Evolutionary conservation across 306 rosid species (phyloP).

Genomic region (Begonia loranthoides): DNA sequence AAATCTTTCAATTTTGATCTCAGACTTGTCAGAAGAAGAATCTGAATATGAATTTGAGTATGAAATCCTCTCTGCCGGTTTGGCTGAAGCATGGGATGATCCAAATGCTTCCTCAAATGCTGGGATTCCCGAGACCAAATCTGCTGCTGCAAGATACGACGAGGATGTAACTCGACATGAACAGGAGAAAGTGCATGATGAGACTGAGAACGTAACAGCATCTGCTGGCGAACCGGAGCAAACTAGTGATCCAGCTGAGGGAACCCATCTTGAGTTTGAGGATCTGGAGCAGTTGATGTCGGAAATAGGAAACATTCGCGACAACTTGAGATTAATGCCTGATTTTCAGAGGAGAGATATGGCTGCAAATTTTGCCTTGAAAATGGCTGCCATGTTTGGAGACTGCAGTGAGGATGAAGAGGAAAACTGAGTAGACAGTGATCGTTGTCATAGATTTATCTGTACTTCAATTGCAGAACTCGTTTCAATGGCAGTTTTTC

Average conservation of each 20-base stretch:
- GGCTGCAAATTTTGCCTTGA: slow-evolving; percentile 80
- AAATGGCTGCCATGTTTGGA: slow-evolving; percentile 78
- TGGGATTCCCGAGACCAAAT: slow-evolving; percentile 21
- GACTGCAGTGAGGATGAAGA: slow-evolving; percentile 62
- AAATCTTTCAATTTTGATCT: slow-evolving; percentile 14
- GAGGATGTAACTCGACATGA: slow-evolving; percentile 25
- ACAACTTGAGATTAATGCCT: slow-evolving; percentile 73
- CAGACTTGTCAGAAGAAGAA: slow-evolving; percentile 78
- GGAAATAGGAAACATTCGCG: slow-evolving; percentile 72
- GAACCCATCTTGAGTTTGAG: slow-evolving; percentile 39
- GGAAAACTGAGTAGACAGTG: slow-evolving; percentile 17
- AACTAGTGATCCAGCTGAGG: slow-evolving; percentile 15
- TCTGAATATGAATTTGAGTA: slow-evolving; percentile 73
- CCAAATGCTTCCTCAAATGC: slow-evolving; percentile 25
- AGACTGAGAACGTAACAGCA: slow-evolving; percentile 15
- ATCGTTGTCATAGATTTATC: not conserved
- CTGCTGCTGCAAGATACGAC: slow-evolving; percentile 4
- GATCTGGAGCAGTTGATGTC: slow-evolving; percentile 82
- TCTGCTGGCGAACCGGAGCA: slow-evolving; percentile 14
- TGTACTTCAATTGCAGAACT: not conserved
- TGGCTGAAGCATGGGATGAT: slow-evolving; percentile 68
- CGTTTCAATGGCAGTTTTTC: too few species aligned
- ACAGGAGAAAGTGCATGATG: slow-evolving; percentile 8
- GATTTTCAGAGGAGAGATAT: slow-evolving; percentile 80
- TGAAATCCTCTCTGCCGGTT: slow-evolving; percentile 54